A percentile compares a stretch with the other conserved stretches of the same genome.
Conservation (phyloP, 2,329 filamentous ascomycete species). For the Stagonosporopsis vannaccii region DNA sequence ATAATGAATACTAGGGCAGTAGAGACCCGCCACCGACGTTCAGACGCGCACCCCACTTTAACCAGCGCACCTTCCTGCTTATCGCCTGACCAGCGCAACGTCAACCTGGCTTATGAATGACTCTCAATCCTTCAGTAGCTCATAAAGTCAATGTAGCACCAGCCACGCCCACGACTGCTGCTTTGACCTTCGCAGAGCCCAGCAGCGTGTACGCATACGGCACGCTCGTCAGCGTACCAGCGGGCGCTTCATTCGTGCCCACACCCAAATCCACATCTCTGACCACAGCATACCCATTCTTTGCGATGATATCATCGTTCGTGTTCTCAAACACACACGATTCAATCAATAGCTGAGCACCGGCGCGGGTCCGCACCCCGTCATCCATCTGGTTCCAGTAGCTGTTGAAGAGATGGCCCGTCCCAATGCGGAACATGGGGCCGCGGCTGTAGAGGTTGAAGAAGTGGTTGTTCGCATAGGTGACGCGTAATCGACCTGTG, state of each 20-base stretch:
- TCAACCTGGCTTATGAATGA: neutral
- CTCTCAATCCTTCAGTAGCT: neutral
- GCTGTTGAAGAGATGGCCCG: conserved; percentile 64
- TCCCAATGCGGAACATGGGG: conserved; percentile 69
- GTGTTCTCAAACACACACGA: conserved; percentile 37
- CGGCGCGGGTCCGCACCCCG: conserved; percentile 47
- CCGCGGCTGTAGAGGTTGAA: conserved; percentile 67
- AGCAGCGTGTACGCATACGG: conserved; percentile 20
- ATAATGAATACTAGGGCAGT: neutral
- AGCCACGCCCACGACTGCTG: conserved; percentile 41
- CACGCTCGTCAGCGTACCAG: conserved; percentile 32
- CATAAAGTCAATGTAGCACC: conserved; percentile 6
- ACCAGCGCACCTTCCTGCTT: neutral
- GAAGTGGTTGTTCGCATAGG: conserved; percentile 71
- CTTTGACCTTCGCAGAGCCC: conserved; percentile 43
- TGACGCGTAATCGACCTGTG: conserved; percentile 65
- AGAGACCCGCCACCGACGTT: neutral
- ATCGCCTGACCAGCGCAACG: neutral
- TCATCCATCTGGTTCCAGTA: conserved; percentile 41
- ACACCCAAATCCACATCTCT: conserved; percentile 42
- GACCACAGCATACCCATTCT: conserved; percentile 38
- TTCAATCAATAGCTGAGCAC: conserved; percentile 48
- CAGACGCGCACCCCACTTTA: neutral
- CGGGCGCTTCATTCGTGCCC: conserved; percentile 34
- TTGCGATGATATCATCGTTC: conserved; percentile 33